Percentiles rank a stretch among this genome's conserved stretches.
These are phyloP conservation scores for Hymenochaete sp. DNA, from an alignment of 1,284 basidiomycete species.

Conservation along the genomic window DNA sequence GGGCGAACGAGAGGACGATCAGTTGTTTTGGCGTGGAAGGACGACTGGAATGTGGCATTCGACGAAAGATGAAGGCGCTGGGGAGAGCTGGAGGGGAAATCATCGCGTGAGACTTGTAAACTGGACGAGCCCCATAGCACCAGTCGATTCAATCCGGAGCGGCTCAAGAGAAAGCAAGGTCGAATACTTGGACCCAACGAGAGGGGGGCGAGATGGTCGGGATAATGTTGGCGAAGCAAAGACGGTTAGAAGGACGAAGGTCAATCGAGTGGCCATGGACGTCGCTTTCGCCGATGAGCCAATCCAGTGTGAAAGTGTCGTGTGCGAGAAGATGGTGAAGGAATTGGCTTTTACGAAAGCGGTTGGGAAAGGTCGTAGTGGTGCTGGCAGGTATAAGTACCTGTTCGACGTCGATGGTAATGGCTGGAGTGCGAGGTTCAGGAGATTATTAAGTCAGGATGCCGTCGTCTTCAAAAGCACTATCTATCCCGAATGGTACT, in stretches of 20 bases:
- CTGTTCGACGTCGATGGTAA: conserved; percentile 62
- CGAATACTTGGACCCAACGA: too few species aligned
- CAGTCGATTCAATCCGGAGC: too few species aligned
- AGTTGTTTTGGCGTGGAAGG: conserved; percentile 56
- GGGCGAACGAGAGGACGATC: conserved; percentile 46
- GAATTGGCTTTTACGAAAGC: conserved; percentile 39
- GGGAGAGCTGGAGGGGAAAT: conserved; percentile 39
- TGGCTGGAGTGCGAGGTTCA: conserved; percentile 64
- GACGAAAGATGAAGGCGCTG: conserved; percentile 13
- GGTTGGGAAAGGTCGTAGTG: not conserved
- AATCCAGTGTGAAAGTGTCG: conserved; percentile 34
- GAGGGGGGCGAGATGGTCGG: too few species aligned
- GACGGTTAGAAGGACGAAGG: conserved; percentile 27
- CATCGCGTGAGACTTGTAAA: conserved; percentile 38
- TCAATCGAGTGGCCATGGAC: conserved; percentile 47
- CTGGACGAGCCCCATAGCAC: conserved; percentile 22
- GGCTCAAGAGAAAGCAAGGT: too few species aligned
- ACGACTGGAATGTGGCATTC: conserved; percentile 53
- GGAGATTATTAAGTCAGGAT: conserved; percentile 52
- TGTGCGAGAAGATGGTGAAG: conserved; percentile 36
- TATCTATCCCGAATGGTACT: conserved; percentile 16
- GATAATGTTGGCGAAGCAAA: conserved; percentile 30
- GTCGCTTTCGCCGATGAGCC: conserved; percentile 40
- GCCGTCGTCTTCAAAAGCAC: conserved; percentile 39
- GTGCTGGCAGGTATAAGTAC: conserved; percentile 52